Percentiles rank a stretch among this genome's conserved stretches.
These are phyloP conservation scores for Sporothrix euskadiensis DNA, from an alignment of 2,329 filamentous ascomycete species.

Conservation along the genomic window DNA sequence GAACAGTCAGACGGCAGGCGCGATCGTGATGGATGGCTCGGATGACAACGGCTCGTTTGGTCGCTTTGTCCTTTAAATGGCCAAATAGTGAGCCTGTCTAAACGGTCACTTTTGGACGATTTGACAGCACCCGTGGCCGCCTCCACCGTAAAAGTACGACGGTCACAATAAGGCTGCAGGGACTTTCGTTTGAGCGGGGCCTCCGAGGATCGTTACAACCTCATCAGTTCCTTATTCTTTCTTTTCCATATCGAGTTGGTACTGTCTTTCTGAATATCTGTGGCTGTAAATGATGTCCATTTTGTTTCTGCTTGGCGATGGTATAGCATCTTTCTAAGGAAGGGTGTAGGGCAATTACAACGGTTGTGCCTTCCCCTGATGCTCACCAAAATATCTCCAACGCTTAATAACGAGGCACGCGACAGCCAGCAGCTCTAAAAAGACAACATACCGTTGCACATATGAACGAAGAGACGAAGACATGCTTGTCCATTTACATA, in stretches of 20 bases:
- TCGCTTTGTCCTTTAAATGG: neutral
- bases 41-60: neutral
- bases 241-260: neutral
- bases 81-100: neutral
- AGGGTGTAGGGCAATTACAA: neutral
- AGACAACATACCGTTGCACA: neutral
- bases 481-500: neutral
- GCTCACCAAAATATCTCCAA: neutral
- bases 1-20: constrained; percentile 1
- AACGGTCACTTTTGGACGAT: neutral
- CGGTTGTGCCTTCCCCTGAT: neutral
- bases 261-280: neutral
- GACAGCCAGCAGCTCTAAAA: neutral
- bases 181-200: neutral
- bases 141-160: neutral
- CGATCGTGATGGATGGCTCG: neutral
- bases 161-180: neutral
- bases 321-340: neutral
- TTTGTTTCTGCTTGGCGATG: neutral
- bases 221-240: neutral
- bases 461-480: neutral
- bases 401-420: neutral
- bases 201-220: neutral
- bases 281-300: no score
- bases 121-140: neutral